Evolutionary conservation across 305 asterid genomes (phyloP).

Genomic region (Fraxinus angustifolia): DNA sequence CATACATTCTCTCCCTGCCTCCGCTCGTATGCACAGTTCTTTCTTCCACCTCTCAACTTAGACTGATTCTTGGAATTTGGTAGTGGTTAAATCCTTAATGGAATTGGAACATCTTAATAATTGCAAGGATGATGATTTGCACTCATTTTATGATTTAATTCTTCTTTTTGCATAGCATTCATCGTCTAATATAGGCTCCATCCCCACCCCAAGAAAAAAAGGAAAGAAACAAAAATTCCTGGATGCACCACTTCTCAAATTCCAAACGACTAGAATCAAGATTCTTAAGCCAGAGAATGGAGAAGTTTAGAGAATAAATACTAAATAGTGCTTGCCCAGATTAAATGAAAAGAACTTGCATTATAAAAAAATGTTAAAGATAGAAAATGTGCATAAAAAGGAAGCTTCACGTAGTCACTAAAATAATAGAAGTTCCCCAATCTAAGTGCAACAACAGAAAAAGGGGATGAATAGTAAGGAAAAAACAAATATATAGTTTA

Average conservation of each 20-base stretch:
- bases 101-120: not conserved
- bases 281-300: not conserved
- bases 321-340: not conserved
- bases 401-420: not conserved
- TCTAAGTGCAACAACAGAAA: not conserved
- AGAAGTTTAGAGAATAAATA: not conserved
- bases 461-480: not conserved
- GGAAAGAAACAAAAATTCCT: not conserved
- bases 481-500: not conserved
- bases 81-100: not conserved
- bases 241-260: not conserved
- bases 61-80: not conserved
- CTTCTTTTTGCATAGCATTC: not conserved
- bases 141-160: not conserved
- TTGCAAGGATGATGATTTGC: not conserved
- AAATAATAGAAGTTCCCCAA: not conserved
- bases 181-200: not conserved
- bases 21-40: not conserved
- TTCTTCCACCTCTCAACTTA: not conserved
- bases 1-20: not conserved
- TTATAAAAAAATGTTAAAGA: not conserved
- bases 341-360: not conserved
- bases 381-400: not conserved
- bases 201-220: not conserved
- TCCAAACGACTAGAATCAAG: not conserved